These are phyloP conservation scores for Pyrenochaeta sp. DNA, from an alignment of 2,329 filamentous ascomycete genomes.

Conservation along the genomic window DNA sequence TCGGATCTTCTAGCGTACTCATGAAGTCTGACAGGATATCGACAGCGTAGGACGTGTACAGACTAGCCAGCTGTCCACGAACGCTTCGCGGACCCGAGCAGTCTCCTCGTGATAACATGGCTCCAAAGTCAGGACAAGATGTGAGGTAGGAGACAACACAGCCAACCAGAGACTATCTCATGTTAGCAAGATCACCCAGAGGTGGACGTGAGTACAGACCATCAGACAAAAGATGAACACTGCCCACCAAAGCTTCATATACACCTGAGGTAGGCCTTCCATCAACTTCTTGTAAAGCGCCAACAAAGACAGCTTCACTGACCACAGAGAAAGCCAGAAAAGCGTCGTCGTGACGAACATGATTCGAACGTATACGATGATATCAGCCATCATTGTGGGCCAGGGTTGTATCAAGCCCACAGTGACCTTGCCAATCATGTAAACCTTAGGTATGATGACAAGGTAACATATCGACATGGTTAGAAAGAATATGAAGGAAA, in stretches of 20 bases:
- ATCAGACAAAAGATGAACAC: conserved; percentile 45
- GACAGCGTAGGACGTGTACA: conserved; percentile 45
- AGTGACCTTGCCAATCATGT: conserved; percentile 33
- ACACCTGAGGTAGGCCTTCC: conserved; percentile 33
- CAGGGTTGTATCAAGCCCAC: conserved; percentile 31
- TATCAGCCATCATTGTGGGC: conserved; percentile 39
- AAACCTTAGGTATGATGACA: conserved; percentile 41
- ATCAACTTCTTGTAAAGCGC: conserved; percentile 50
- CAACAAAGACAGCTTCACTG: conserved; percentile 52
- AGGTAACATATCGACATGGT: conserved; percentile 40
- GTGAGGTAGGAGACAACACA: conserved; percentile 36
- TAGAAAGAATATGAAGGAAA: conserved; percentile 39
- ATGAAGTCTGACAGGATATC: conserved; percentile 48
- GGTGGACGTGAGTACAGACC: conserved; percentile 23
- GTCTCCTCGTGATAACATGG: conserved; percentile 42
- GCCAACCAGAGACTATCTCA: conserved; percentile 43
- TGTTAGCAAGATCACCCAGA: not conserved
- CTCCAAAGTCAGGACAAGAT: conserved; percentile 43
- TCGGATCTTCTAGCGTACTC: conserved; percentile 24
- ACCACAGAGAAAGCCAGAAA: conserved; percentile 51
- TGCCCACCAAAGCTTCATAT: conserved; percentile 49
- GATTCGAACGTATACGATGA: conserved; percentile 41
- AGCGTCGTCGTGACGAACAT: conserved; percentile 51
- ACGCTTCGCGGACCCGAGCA: conserved; percentile 37
- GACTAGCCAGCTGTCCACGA: conserved; percentile 37